Base-by-base conservation (phyloP, 345 rosid genomes). In the Lepidium aucheri region DNA sequence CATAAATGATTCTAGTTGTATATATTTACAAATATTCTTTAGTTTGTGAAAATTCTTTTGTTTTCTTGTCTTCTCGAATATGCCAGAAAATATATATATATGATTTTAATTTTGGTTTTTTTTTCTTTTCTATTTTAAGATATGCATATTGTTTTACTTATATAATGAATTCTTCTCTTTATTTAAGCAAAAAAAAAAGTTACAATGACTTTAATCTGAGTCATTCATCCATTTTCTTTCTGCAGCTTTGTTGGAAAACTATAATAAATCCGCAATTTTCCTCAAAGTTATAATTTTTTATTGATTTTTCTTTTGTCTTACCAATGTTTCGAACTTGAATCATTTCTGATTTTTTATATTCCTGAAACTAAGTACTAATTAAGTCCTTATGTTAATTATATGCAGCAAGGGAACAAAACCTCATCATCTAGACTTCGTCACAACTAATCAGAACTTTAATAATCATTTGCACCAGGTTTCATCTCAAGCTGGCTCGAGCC, bases 341-440 rank as follows among this genome's bases (percentile, higher is more conserved):
- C 36, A 6, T 45, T 49, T 49, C 41, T 26, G 6, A 26, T 26
- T 26, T 0, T 4, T 26, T 53, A 58, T 39, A 22, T 10, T 43
- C 56, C n/a, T 40, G 14, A 42, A 35, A 33, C 16, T 50, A 57
- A 49, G 44, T 56, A 6, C 15, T 22, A 49, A 22, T 41, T 47
- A 24, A 26, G 30, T 26, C 30, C 30, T 26, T 26, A n/a, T 57
- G 33, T 46, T 0, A 9, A 20, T 38, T 36, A 38, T 52, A 68
- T 46, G 70, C 70, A 74, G 78, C 78, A 62, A 68, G 74, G 47
- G 44, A 61, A 57, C 65, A 68, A 68, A 68, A 66, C 30, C 5
- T 26, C 68, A 67, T 18, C 60, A 72, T 16, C 60, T 61, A 61
- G 63, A 51, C 2, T 36, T 46, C 60, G 62, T 51, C 58, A 61